phyloP scores from a whole-genome alignment of 495 filamentous ascomycete genomes.

The Penicillium antarcticum region DNA sequence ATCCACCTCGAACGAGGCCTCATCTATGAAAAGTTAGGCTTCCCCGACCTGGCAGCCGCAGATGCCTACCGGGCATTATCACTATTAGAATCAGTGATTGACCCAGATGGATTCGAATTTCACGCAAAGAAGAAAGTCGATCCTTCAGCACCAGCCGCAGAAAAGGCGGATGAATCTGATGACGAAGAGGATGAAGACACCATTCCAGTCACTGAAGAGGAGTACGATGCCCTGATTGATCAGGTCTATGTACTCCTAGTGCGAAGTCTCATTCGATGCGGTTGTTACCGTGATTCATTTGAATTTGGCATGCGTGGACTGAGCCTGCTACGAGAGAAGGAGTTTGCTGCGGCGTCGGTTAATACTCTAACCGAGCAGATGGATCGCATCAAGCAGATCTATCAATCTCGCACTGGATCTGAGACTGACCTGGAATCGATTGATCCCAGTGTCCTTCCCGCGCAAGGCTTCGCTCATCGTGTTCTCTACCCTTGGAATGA shows the following conservation, averaged over 20 bases:
- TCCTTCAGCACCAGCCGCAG: slow-evolving; percentile 9
- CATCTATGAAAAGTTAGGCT: slow-evolving; percentile 70
- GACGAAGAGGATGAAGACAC: slow-evolving; percentile 35
- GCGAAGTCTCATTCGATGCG: slow-evolving; percentile 59
- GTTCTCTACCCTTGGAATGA: slow-evolving; percentile 94
- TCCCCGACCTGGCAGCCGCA: slow-evolving; percentile 84
- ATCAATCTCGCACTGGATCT: slow-evolving; percentile 27
- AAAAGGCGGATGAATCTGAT: slow-evolving; percentile 17
- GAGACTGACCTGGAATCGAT: slow-evolving; percentile 32
- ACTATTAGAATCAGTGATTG: slow-evolving; percentile 73
- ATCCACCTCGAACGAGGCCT: slow-evolving; percentile 70
- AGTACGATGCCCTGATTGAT: slow-evolving; percentile 40
- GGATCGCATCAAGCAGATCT: slow-evolving; percentile 24
- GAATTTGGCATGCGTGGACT: slow-evolving; percentile 56
- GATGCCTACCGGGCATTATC: slow-evolving; percentile 89
- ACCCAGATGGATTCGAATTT: slow-evolving; percentile 50
- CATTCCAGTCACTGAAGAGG: slow-evolving; percentile 35
- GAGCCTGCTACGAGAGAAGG: slow-evolving; percentile 24
- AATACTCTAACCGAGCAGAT: slow-evolving; percentile 25
- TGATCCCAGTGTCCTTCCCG: slow-evolving; percentile 54
- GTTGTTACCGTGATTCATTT: slow-evolving; percentile 67
- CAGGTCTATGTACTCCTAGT: slow-evolving; percentile 44
- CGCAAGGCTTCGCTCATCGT: slow-evolving; percentile 73
- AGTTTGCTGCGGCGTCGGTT: slow-evolving; percentile 1
- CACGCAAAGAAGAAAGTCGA: slow-evolving; percentile 31